These are phyloP conservation scores for Populus tomentosa DNA, from an alignment of 441 rosid genomes.

Conservation along the genomic window DNA sequence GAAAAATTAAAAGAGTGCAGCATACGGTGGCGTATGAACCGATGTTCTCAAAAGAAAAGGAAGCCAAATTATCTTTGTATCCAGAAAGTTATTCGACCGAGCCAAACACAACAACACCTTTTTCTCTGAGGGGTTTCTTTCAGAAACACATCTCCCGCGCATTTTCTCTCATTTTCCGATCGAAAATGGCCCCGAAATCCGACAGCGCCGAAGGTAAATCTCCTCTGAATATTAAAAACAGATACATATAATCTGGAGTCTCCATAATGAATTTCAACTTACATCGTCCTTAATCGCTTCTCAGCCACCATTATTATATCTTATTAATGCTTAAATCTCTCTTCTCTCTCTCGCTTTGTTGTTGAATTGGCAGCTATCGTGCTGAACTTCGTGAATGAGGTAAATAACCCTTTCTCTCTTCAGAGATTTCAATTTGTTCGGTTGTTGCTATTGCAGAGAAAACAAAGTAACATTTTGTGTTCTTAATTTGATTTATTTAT, in stretches of 20 bases:
- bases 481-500: no score
- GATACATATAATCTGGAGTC: not conserved
- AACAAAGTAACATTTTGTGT: not conserved
- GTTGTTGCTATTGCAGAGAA: not conserved
- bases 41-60: not conserved
- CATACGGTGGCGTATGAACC: not conserved
- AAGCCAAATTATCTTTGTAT: not conserved
- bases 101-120: not conserved
- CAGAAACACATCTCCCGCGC: constrained; percentile 47
- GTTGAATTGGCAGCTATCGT: constrained; percentile 61
- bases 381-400: constrained; percentile 91
- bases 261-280: not conserved
- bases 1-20: not conserved
- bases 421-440: not conserved
- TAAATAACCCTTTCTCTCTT: not conserved
- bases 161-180: constrained; percentile 16
- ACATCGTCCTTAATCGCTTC: not conserved
- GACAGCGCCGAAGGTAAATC: constrained; percentile 67
- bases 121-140: constrained; percentile 12
- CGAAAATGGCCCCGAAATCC: constrained; percentile 75
- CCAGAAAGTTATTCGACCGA: not conserved
- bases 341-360: constrained; percentile 6
- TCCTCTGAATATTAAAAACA: constrained; percentile 1
- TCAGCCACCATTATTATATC: not conserved
- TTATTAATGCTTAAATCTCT: not conserved